A percentile compares a stretch with the other conserved stretches of the same genome.
phyloP scores from a whole-genome alignment of 345 rosid genomes.

The Garcia nutans region DNA sequence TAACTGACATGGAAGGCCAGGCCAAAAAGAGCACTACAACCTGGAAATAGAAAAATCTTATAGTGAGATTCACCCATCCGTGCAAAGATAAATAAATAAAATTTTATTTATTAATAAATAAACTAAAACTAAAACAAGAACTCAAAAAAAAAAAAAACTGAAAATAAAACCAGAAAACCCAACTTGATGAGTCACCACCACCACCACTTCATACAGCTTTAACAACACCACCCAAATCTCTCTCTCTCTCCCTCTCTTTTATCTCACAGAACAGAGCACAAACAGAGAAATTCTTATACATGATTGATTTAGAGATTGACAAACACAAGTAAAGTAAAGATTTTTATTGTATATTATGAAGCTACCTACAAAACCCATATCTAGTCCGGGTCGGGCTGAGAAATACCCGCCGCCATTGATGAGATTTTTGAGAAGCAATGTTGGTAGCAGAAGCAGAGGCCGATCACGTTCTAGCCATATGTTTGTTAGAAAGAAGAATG shows the following conservation, averaged over 20 bases:
- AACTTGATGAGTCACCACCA: constrained; percentile 11
- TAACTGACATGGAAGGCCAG: not conserved
- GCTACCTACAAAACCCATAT: constrained; percentile 57
- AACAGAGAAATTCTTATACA: not conserved
- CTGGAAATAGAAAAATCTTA: constrained; percentile 23
- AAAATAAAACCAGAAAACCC: not conserved
- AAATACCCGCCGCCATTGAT: constrained; percentile 83
- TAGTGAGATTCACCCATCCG: constrained; percentile 42
- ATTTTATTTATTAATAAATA: too few relatives aligned
- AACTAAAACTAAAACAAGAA: not conserved
- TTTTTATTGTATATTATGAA: constrained; percentile 40
- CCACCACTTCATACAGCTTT: constrained; percentile 1
- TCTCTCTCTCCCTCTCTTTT: not conserved
- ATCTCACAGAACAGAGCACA: not conserved
- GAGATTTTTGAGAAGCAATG: constrained; percentile 73
- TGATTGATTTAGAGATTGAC: not conserved
- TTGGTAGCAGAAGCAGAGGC: constrained; percentile 69
- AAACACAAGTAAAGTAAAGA: too few relatives aligned
- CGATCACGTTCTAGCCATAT: constrained; percentile 82
- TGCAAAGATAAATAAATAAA: constrained; percentile 24
- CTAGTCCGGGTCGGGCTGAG: constrained; percentile 91
- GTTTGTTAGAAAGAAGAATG: constrained; percentile 60
- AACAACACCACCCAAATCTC: not conserved
- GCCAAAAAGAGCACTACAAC: constrained; percentile 39
- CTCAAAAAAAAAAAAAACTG: not conserved